Evolutionary conservation across 2,329 filamentous ascomycete species (phyloP), one percentile per base, ranked within the genome.

Genomic region (Penicillium sp.): DNA sequence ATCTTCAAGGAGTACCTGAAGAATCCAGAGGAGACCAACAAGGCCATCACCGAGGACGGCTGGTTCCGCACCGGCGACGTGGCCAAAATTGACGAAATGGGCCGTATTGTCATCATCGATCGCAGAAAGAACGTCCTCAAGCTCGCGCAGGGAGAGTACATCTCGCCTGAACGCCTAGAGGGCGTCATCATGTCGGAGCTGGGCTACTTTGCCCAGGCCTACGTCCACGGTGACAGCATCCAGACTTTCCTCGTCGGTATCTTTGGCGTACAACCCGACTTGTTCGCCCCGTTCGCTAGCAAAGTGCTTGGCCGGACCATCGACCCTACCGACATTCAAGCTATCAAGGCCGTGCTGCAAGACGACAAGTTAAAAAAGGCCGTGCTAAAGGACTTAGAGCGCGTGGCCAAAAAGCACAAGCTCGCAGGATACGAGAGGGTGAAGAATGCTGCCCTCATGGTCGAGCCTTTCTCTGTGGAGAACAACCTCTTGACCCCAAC

Each of bases 41-140:
- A 95, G 79, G 84, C 89, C 0, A 83, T 98, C 50, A 92, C 94
- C 8, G 82, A 89, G 35, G 93, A 97, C 67, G 95, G 95, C 64
- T 99, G 95, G 95, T 98, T 99, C 86, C 91, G 91, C 76, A 97
- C 93, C 0, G 95, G 95, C 59, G 95, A 99, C 72, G 94, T 99
- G 67, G 92, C 88, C 73, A 86, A 89, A 66, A 84, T 99, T 26
- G 95, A 99, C 78, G 88, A 88, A 68, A 79, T 91, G 73, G 95
- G 95, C 65, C 91, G 93, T 64, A 90, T 98, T 83, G 89, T 87
- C 78, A 96, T 99, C 78, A 90, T 99, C 71, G 95, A 99, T 79
- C 93, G 95, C 71, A 90, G 93, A 81, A 99, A 99, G 90, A 98
- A 98, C 79, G 92, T 99, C n/a, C 88, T 99, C 75, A 99, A 99